Percentiles rank a stretch among this genome's conserved stretches.
These are phyloP conservation scores for Cystobasidium pallidum DNA, from an alignment of 1,284 basidiomycete genomes.

Conservation along the genomic window DNA sequence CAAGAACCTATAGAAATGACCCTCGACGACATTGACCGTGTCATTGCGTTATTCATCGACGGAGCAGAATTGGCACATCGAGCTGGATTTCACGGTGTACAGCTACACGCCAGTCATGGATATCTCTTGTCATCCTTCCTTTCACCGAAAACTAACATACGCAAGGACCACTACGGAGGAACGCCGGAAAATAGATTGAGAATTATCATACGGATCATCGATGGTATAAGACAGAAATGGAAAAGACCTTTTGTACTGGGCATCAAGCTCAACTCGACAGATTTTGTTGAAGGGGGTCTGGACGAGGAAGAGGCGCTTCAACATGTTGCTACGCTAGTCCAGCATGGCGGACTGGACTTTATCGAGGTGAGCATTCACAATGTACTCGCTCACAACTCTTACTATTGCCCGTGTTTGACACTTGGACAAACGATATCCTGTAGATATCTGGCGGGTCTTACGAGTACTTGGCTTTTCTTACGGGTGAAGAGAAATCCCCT, in stretches of 20 bases:
- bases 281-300: conserved; percentile 64
- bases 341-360: conserved; percentile 72
- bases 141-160: conserved; percentile 74
- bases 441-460: conserved; percentile 79
- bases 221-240: conserved; percentile 65
- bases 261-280: conserved; percentile 84
- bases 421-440: not conserved
- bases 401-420: no score
- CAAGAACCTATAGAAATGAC: conserved; percentile 69
- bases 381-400: not conserved
- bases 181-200: conserved; percentile 56
- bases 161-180: conserved; percentile 67
- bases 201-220: conserved; percentile 69
- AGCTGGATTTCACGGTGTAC: conserved; percentile 84
- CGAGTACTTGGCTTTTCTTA: conserved; percentile 68
- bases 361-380: conserved; percentile 63
- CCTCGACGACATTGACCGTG: conserved; percentile 65
- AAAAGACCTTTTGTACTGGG: conserved; percentile 72
- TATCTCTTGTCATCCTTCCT: conserved; percentile 83
- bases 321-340: conserved; percentile 68
- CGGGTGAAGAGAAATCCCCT: conserved; percentile 17
- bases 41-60: conserved; percentile 69
- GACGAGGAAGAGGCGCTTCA: conserved; percentile 64
- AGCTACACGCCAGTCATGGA: conserved; percentile 70
- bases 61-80: conserved; percentile 70